A percentile compares a stretch with the other conserved stretches of the same genome.
Conservation (phyloP, 1,284 basidiomycete genomes). For the Dichomitus squalens region DNA sequence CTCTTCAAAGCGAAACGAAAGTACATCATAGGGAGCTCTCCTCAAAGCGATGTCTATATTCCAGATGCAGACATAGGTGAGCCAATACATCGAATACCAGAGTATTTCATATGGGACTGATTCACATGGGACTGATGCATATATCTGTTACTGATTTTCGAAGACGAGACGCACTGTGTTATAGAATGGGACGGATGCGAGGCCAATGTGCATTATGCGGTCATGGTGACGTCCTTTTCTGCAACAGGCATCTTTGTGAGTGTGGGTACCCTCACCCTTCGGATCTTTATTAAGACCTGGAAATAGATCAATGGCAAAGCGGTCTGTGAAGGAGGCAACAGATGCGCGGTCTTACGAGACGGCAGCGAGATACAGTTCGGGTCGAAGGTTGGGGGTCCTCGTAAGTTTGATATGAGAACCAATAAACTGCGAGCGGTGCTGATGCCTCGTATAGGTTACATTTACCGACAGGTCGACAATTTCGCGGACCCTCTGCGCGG, state of each 20-base stretch:
- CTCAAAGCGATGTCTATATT: conserved; percentile 54
- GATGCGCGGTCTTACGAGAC: conserved; percentile 64
- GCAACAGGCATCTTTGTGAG: conserved; percentile 85
- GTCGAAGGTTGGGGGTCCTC: conserved; percentile 46
- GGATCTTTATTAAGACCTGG: neutral
- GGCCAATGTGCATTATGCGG: conserved; percentile 50
- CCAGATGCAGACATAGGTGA: conserved; percentile 36
- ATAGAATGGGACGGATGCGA: conserved; percentile 67
- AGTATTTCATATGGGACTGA: too few relatives aligned
- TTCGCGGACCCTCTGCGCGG: conserved; percentile 54
- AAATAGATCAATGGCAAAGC: conserved; percentile 69
- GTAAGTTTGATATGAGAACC: conserved; percentile 59
- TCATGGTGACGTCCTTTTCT: conserved; percentile 74
- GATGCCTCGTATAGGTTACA: conserved; percentile 40
- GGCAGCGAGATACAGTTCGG: conserved; percentile 87
- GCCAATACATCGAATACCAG: neutral
- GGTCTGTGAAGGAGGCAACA: conserved; percentile 53
- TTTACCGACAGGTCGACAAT: conserved; percentile 54
- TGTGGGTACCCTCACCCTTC: conserved; percentile 20
- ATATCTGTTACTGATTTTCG: too few relatives aligned
- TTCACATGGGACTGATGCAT: too few relatives aligned
- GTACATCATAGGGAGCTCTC: conserved; percentile 58
- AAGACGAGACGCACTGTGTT: conserved; percentile 70
- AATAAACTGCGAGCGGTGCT: conserved; percentile 39
- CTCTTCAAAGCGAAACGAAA: conserved; percentile 52